phyloP scores from a whole-genome alignment of 2,329 filamentous ascomycete species.

The Grosmannia huntii region DNA sequence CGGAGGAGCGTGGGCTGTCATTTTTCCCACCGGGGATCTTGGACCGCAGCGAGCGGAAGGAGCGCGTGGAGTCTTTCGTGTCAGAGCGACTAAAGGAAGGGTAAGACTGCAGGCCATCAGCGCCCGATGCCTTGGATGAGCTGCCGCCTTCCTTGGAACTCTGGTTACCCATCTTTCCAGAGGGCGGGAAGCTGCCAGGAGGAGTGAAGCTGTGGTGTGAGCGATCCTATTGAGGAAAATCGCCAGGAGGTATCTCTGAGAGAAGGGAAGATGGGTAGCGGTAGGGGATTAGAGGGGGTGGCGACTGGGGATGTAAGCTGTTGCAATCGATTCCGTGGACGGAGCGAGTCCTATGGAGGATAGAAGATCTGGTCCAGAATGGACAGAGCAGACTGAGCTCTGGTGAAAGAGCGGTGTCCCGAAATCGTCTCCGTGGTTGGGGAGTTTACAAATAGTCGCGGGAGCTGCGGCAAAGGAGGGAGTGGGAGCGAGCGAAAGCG shows the following conservation, averaged over 20 bases:
- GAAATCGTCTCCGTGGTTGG: conserved; percentile 36
- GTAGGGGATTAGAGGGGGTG: not conserved
- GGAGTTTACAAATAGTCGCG: not conserved
- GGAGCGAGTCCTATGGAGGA: conserved; percentile 31
- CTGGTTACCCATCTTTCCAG: conserved; percentile 58
- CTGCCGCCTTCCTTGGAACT: conserved; percentile 47
- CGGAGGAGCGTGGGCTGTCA: conserved; percentile 73
- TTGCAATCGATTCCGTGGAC: not conserved
- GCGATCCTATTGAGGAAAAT: not conserved
- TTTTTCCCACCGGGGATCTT: conserved; percentile 72
- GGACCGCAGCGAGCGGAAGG: conserved; percentile 70
- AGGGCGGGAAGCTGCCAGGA: conserved; percentile 4
- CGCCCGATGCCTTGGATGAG: conserved; percentile 35
- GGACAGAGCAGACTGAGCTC: conserved; percentile 31
- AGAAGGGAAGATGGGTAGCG: conserved; percentile 1
- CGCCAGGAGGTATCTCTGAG: conserved; percentile 10
- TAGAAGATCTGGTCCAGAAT: conserved; percentile 37
- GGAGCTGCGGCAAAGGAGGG: not conserved
- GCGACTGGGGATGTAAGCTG: conserved; percentile 4
- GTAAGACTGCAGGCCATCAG: conserved; percentile 64
- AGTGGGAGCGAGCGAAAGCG: not conserved
- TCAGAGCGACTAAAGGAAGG: conserved; percentile 87
- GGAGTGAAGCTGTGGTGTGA: not conserved
- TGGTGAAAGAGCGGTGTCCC: conserved; percentile 29
- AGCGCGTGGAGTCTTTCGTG: conserved; percentile 83